phyloP scores from a whole-genome alignment of 2,329 filamentous ascomycete genomes.

The Dactylellina leptospora region DNA sequence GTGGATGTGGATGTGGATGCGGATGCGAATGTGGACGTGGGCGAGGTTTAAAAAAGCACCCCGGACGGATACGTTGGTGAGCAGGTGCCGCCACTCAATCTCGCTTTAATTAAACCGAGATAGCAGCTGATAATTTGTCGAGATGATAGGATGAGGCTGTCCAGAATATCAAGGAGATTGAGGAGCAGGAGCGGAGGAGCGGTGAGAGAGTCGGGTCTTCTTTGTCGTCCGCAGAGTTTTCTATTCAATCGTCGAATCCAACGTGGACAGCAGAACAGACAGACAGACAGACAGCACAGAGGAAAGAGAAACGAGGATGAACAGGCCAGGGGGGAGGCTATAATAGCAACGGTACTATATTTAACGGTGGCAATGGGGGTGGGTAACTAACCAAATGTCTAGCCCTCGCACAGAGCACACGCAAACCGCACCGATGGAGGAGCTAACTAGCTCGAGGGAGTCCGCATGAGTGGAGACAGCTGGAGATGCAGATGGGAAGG shows the following conservation, averaged over 20 bases:
- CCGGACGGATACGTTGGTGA: conserved; percentile 19
- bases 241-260: neutral
- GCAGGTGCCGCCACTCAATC: conserved; percentile 26
- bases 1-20: conserved; percentile 8
- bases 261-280: conserved; percentile 16
- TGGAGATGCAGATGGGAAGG: conserved; percentile 10
- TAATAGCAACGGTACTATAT: conserved; percentile 41
- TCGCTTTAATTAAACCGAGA: conserved; percentile 31
- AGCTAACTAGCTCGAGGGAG: conserved; percentile 1
- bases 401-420: conserved; percentile 32
- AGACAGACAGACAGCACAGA: conserved; percentile 41
- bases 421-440: conserved; percentile 16
- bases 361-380: conserved; percentile 41
- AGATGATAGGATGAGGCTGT: conserved; percentile 5
- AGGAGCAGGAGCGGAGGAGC: conserved; percentile 1
- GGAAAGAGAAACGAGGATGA: conserved; percentile 17
- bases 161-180: conserved; percentile 4
- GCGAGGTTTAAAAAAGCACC: conserved; percentile 21
- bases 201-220: conserved; percentile 1
- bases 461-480: conserved; percentile 13
- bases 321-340: conserved; percentile 23
- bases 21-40: conserved; percentile 5
- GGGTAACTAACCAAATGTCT: conserved; percentile 21
- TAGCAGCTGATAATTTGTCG: neutral
- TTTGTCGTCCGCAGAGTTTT: neutral